A percentile compares a stretch with the other conserved stretches of the same genome.
These are phyloP conservation scores for Puccinia sorghi DNA, from an alignment of 1,284 basidiomycete genomes.

Conservation along the genomic window DNA sequence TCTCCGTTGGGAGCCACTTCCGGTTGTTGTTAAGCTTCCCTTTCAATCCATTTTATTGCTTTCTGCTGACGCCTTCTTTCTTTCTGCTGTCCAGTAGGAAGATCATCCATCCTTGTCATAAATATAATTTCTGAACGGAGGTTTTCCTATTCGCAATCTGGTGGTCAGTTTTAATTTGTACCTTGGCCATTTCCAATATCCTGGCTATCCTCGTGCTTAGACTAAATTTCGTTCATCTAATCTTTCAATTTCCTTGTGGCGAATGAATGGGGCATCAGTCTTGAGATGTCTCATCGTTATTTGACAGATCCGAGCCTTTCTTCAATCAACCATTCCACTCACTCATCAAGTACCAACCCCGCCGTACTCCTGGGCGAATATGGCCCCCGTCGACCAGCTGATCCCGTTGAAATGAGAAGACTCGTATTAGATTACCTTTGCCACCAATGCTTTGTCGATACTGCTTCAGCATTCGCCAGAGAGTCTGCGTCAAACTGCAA, in stretches of 20 bases:
- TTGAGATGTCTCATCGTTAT: conserved; percentile 36
- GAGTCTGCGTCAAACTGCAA: conserved; percentile 62
- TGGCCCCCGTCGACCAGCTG: conserved; percentile 25
- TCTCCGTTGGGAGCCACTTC: no score
- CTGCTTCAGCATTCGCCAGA: conserved; percentile 69
- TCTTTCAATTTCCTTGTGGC: not conserved
- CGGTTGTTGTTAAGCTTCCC: no score
- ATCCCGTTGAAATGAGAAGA: conserved; percentile 59
- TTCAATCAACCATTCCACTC: conserved; percentile 18
- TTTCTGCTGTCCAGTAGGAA: no score
- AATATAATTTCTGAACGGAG: not conserved
- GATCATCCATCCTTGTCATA: not conserved
- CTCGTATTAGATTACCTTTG: conserved; percentile 78
- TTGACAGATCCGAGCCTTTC: conserved; percentile 43
- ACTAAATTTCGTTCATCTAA: not conserved
- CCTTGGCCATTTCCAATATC: not conserved
- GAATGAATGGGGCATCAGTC: not conserved
- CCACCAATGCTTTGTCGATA: conserved; percentile 70
- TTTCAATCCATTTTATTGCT: no score
- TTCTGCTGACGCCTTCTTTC: no score
- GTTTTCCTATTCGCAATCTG: not conserved
- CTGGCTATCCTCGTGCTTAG: not conserved
- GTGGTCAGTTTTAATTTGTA: not conserved
- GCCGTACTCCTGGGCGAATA: conserved; percentile 27
- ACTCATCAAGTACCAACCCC: conserved; percentile 16